These are phyloP conservation scores for Teunomyces gatunensis DNA, from an alignment of 805 yeast species.

Conservation along the genomic window DNA sequence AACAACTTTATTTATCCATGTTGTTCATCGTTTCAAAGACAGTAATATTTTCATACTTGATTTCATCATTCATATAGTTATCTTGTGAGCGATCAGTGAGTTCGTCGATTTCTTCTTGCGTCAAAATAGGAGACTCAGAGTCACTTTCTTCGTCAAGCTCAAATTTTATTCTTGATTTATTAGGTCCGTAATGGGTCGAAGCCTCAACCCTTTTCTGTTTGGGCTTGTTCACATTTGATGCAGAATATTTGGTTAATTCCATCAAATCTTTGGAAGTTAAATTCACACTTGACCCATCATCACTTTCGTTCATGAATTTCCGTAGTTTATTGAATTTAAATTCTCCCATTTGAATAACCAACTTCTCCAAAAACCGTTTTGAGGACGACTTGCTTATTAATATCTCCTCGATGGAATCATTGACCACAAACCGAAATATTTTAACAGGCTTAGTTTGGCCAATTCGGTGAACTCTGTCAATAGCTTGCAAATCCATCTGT, in stretches of 20 bases:
- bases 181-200: not conserved
- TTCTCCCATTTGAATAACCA: slow-evolving; percentile 51
- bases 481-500: slow-evolving; percentile 93
- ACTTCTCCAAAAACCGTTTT: slow-evolving; percentile 73
- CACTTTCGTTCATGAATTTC: slow-evolving; percentile 17
- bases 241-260: not conserved
- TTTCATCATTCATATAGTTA: slow-evolving; percentile 26
- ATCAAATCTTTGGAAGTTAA: slow-evolving; percentile 14
- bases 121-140: slow-evolving; percentile 15
- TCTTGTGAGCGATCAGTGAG: slow-evolving; percentile 47
- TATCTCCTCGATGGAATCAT: slow-evolving; percentile 80
- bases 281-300: slow-evolving; percentile 3
- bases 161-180: slow-evolving; percentile 4
- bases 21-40: slow-evolving; percentile 38
- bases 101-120: slow-evolving; percentile 46
- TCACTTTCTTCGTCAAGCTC: not conserved
- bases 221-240: not conserved
- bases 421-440: slow-evolving; percentile 72
- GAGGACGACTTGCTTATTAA: slow-evolving; percentile 74
- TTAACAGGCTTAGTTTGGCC: slow-evolving; percentile 87
- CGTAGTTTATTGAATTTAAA: slow-evolving; percentile 30
- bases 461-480: slow-evolving; percentile 91
- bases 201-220: not conserved
- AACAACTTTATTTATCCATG: slow-evolving; percentile 14
- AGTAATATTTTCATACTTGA: slow-evolving; percentile 27